Percentiles rank a stretch among this genome's conserved stretches.
Evolutionary conservation across 2,329 filamentous ascomycete species (phyloP).

Genomic region (Sordariomycetes sp.): DNA sequence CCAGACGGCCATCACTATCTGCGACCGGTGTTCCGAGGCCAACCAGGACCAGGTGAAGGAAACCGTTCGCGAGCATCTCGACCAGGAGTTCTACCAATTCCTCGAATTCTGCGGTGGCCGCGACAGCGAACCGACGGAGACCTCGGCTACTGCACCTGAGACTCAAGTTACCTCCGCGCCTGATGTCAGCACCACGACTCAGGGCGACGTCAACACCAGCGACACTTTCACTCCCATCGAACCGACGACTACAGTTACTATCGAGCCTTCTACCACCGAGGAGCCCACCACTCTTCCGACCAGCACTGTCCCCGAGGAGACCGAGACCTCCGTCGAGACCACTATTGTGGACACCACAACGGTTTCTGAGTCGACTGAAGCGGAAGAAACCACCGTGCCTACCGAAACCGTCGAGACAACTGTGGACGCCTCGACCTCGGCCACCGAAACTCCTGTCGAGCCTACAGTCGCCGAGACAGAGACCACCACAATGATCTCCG

Average conservation of each 20-base stretch:
- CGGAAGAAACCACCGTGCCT: no score
- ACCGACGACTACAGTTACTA: background rate
- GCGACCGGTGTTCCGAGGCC: slow-evolving; percentile 29
- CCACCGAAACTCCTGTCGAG: background rate
- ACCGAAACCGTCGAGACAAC: no score
- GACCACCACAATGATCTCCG: background rate
- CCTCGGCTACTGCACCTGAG: slow-evolving; percentile 9
- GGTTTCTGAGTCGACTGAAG: no score
- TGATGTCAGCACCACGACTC: slow-evolving; percentile 13
- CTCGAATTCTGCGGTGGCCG: slow-evolving; percentile 31
- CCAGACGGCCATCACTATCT: slow-evolving; percentile 20
- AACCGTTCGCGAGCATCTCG: slow-evolving; percentile 22
- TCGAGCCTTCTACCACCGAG: background rate
- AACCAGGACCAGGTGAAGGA: slow-evolving; percentile 15
- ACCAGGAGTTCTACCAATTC: slow-evolving; percentile 31
- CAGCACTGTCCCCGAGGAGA: background rate
- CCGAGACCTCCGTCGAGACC: background rate
- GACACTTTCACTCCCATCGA: slow-evolving; percentile 11
- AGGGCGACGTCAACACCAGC: slow-evolving; percentile 13
- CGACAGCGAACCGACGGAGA: slow-evolving; percentile 9
- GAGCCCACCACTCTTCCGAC: background rate
- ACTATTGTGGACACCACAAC: background rate
- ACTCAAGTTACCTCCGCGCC: slow-evolving; percentile 12
- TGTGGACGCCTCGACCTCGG: no score
- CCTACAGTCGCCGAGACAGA: background rate